Evolutionary conservation across 2,329 filamentous ascomycete species (phyloP).

Genomic region (Epichloe elymi): DNA sequence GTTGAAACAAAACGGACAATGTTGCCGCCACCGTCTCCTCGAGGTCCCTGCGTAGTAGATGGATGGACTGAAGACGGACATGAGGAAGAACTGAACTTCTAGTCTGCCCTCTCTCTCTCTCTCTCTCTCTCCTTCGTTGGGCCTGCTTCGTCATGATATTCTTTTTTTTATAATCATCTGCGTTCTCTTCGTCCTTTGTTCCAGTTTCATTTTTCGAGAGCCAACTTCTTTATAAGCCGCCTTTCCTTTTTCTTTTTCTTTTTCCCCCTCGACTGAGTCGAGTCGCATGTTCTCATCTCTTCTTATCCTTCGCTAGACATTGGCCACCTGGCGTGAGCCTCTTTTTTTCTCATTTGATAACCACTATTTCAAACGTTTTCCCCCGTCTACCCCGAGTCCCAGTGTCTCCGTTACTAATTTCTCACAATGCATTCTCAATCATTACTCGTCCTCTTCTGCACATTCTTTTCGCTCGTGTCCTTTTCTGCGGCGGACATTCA

Average conservation of each 20-base stretch:
- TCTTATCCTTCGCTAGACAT: not conserved
- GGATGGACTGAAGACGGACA: too few relatives aligned
- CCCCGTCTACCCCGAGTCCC: not conserved
- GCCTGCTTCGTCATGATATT: not conserved
- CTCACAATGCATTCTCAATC: conserved; percentile 8
- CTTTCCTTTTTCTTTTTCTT: too few relatives aligned
- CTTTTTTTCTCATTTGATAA: not conserved
- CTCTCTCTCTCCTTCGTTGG: not conserved
- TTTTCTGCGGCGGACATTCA: conserved; percentile 30
- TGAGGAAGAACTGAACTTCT: too few relatives aligned
- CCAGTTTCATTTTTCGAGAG: too few relatives aligned
- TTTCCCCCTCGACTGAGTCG: not conserved
- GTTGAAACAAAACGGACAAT: too few relatives aligned
- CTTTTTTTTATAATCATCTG: not conserved
- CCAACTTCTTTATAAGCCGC: not conserved
- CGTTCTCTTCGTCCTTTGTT: not conserved
- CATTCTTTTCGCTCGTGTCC: conserved; percentile 33
- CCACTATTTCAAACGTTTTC: too few relatives aligned
- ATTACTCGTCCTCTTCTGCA: conserved; percentile 20
- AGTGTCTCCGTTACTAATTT: too few relatives aligned
- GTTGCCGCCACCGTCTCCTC: too few relatives aligned
- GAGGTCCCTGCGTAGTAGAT: too few relatives aligned
- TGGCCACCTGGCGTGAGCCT: not conserved
- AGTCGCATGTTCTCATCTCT: not conserved
- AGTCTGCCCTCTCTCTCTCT: not conserved